These are phyloP conservation scores for Dendryphion nanum DNA, from an alignment of 2,329 filamentous ascomycete genomes.

Conservation along the genomic window DNA sequence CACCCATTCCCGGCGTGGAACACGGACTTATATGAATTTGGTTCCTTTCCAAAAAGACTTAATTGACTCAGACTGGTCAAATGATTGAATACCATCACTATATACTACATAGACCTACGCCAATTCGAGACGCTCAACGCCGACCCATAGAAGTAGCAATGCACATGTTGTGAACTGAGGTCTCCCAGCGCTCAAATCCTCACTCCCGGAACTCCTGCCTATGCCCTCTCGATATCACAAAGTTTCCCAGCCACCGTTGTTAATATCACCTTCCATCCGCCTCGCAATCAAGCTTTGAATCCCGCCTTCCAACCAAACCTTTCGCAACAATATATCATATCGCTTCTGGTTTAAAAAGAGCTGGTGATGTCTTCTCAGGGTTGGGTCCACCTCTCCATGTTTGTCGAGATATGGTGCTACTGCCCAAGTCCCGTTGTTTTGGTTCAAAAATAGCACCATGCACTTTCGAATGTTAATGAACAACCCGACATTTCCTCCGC, in stretches of 20 bases:
- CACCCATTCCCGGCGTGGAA: too few relatives aligned
- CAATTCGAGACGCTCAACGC: too few relatives aligned
- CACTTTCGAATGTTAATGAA: constrained; percentile 98
- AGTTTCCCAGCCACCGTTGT: constrained; percentile 95
- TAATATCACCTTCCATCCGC: constrained; percentile 91
- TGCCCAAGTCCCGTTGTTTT: constrained; percentile 77
- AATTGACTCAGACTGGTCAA: too few relatives aligned
- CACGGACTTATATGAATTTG: too few relatives aligned
- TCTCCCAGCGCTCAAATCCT: too few relatives aligned
- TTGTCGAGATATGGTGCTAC: constrained; percentile 91
- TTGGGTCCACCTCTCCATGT: constrained; percentile 94
- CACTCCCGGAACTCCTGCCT: too few relatives aligned
- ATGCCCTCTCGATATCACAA: constrained; percentile 31
- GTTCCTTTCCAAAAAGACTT: too few relatives aligned
- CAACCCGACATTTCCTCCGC: constrained; percentile 84
- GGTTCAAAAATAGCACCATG: constrained; percentile 83
- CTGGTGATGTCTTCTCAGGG: constrained; percentile 79
- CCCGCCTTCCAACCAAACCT: constrained; percentile 81
- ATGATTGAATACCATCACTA: too few relatives aligned
- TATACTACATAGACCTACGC: too few relatives aligned
- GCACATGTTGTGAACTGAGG: too few relatives aligned
- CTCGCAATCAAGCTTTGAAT: constrained; percentile 87
- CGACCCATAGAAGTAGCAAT: too few relatives aligned
- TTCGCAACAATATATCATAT: constrained; percentile 84
- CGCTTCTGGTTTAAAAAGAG: constrained; percentile 90